These are phyloP conservation scores for Chaetoscypha palmicola DNA, from an alignment of 2,329 filamentous ascomycete species.

Conservation along the genomic window DNA sequence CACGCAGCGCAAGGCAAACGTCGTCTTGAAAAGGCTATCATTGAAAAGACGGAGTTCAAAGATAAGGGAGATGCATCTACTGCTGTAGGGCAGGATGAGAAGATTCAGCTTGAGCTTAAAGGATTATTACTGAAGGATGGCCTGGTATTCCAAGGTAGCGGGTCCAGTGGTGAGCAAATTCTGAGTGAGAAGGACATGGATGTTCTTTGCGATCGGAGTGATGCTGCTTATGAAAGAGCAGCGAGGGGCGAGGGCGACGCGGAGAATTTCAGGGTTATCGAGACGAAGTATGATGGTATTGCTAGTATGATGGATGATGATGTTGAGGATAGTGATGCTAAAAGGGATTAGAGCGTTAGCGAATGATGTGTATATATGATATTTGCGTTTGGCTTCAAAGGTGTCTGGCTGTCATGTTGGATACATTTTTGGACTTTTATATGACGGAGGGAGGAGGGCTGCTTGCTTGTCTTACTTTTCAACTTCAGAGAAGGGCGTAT, in stretches of 20 bases:
- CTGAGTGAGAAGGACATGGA: conserved; percentile 70
- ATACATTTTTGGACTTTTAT: too few relatives aligned
- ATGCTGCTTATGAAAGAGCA: conserved; percentile 59
- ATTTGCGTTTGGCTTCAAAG: too few relatives aligned
- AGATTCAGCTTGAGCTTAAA: conserved; percentile 45
- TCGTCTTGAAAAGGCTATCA: conserved; percentile 86
- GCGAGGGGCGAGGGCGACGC: conserved; percentile 71
- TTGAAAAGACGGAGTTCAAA: conserved; percentile 88
- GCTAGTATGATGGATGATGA: conserved; percentile 21
- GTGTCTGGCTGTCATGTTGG: too few relatives aligned
- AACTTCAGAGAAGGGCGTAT: too few relatives aligned
- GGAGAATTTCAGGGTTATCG: conserved; percentile 68
- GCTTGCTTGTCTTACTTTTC: too few relatives aligned
- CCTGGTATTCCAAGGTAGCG: conserved; percentile 50
- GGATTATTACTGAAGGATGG: conserved; percentile 67
- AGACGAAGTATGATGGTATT: conserved; percentile 54
- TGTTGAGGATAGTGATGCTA: not conserved
- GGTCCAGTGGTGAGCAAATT: conserved; percentile 49
- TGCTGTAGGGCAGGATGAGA: conserved; percentile 42
- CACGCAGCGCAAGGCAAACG: conserved; percentile 88
- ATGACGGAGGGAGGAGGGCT: too few relatives aligned
- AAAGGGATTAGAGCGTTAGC: too few relatives aligned
- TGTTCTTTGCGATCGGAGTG: conserved; percentile 65
- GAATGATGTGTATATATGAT: too few relatives aligned
- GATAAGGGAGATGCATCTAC: conserved; percentile 61